These are phyloP conservation scores for Ustilago cynodontis DNA, from an alignment of 1,284 basidiomycete species.

Conservation along the genomic window DNA sequence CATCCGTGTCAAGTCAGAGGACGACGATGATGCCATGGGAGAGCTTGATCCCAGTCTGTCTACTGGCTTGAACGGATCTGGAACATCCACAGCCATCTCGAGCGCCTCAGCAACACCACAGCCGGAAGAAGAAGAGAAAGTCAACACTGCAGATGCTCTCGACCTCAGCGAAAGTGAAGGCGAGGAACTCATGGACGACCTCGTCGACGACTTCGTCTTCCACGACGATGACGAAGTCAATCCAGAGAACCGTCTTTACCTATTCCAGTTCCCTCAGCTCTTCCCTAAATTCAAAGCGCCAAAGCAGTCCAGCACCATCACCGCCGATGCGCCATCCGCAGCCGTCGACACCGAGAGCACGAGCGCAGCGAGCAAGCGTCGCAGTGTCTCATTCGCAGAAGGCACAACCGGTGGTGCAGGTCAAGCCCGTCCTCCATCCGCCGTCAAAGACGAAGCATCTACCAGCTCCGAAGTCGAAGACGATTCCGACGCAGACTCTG, in stretches of 20 bases:
- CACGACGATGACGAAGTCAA: slow-evolving; percentile 55
- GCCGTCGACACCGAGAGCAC: neutral
- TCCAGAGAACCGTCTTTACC: slow-evolving; percentile 78
- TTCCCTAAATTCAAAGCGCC: slow-evolving; percentile 79
- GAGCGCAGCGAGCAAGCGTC: slow-evolving; percentile 18
- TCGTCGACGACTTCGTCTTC: slow-evolving; percentile 81
- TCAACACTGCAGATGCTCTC: slow-evolving; percentile 79
- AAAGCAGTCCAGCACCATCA: slow-evolving; percentile 9
- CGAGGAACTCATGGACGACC: slow-evolving; percentile 85
- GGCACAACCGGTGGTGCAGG: slow-evolving; percentile 56
- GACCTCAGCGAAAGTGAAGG: slow-evolving; percentile 86
- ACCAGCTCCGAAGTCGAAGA: slow-evolving; percentile 31
- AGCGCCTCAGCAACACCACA: slow-evolving; percentile 35
- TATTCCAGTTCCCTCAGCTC: slow-evolving; percentile 91
- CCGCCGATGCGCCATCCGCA: slow-evolving; percentile 7
- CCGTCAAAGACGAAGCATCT: slow-evolving; percentile 16
- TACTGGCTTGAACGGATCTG: neutral
- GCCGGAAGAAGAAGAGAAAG: slow-evolving; percentile 66
- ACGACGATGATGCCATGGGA: slow-evolving; percentile 41
- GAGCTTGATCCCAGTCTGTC: slow-evolving; percentile 11
- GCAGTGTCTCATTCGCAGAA: slow-evolving; percentile 59
- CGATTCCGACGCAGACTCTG: slow-evolving; percentile 15
- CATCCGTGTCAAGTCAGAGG: slow-evolving; percentile 48
- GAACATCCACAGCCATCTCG: slow-evolving; percentile 14
- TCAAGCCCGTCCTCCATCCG: slow-evolving; percentile 10